These are phyloP conservation scores for Ascochyta clinopodiicola DNA, from an alignment of 2,329 filamentous ascomycete genomes.

Conservation along the genomic window DNA sequence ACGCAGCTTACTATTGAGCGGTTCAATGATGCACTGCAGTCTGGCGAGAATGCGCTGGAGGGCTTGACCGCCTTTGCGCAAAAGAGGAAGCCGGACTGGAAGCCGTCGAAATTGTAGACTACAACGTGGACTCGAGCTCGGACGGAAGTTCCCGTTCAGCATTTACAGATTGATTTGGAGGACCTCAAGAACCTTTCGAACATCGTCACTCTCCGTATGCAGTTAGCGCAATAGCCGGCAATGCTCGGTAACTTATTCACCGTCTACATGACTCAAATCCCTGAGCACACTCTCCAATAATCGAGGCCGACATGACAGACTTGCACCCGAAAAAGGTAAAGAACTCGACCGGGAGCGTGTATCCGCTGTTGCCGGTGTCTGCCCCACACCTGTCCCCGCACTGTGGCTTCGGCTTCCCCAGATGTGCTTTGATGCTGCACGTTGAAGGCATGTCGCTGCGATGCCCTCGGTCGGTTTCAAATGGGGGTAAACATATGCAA, in stretches of 20 bases:
- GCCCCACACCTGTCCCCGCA: slow-evolving; percentile 37
- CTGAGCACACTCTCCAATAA: neutral
- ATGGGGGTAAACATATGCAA: slow-evolving; percentile 13
- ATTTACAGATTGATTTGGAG: neutral
- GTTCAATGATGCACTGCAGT: slow-evolving; percentile 50
- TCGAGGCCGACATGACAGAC: neutral
- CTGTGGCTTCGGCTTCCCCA: slow-evolving; percentile 15
- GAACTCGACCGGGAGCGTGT: slow-evolving; percentile 1
- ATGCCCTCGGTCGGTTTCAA: neutral
- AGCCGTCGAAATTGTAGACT: slow-evolving; percentile 55
- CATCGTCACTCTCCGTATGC: neutral
- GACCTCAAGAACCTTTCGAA: neutral
- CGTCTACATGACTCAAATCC: neutral
- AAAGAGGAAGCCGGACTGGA: slow-evolving; percentile 59
- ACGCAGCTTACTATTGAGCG: slow-evolving; percentile 52
- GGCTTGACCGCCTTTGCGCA: slow-evolving; percentile 60
- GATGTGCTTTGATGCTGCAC: slow-evolving; percentile 6
- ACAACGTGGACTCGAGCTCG: neutral
- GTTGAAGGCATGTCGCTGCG: neutral
- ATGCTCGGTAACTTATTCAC: slow-evolving; percentile 19
- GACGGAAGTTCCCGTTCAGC: neutral
- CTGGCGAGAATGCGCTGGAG: slow-evolving; percentile 58
- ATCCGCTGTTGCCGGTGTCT: slow-evolving; percentile 2
- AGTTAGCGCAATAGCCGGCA: slow-evolving; percentile 12
- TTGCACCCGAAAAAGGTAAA: neutral